Base-by-base conservation (phyloP, 169 alveolate species). In the Theileria orientalis region DNA sequence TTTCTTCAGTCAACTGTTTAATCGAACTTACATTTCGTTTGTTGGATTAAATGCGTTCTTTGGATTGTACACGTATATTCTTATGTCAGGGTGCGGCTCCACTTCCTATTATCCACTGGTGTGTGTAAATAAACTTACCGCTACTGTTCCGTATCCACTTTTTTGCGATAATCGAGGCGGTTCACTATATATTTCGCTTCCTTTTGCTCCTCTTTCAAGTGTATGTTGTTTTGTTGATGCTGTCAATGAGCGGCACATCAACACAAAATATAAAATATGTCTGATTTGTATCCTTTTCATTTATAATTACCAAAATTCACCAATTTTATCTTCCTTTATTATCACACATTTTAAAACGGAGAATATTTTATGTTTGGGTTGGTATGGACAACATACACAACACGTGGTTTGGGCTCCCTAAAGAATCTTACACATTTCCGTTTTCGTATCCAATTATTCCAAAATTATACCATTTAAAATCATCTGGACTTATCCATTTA, bases 31-130 rank as follows among this genome's bases (percentile, higher is more conserved):
- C 87, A 56, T 19, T 29, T 66, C 25, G 6, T 44, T 42, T 21
- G 74, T 44, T 6, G 87, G 87, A 61, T 79, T 79, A 62, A 79
- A 79, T 1, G 87, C 8, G 16, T 68, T 68, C 2, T 51, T 1
- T 25, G 76, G 82, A 47, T 67, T 79, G 32, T 79, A 79, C 47
- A 68, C 83, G 63, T 60, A 79, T 40, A 79, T 71, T 41, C 87
- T 71, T 19, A 79, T 41, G 16, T 46, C 27, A 0, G 87, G 87
- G 14, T 37, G 40, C 27, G 87, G 87, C 63, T 79, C 87, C 42
- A 79, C 87, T 5, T 69, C 82, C 87, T 79, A 61, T 79, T 32
- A 19, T 2, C 14, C 16, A 9, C 21, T 2, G 8, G 8, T 9
- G 14, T 46, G 23, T 7, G 5, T 27, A 2, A 35, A 27, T 25